phyloP scores from a whole-genome alignment of 176 grass and related monocot species.

The Leersia perrieri region DNA sequence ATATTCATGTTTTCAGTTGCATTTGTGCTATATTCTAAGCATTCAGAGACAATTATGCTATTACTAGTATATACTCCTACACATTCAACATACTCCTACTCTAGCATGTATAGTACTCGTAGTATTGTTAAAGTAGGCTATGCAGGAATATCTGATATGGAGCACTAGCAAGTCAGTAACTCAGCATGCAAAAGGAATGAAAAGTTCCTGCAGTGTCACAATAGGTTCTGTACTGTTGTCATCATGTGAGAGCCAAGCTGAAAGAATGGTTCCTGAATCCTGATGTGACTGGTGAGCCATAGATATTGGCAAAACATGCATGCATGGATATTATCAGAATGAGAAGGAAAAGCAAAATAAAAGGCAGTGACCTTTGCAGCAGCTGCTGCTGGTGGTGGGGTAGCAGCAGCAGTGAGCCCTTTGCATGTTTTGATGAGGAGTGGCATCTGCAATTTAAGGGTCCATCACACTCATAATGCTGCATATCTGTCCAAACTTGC shows the following conservation, averaged over 20 bases:
- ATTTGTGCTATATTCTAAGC: background rate
- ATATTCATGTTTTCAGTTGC: background rate
- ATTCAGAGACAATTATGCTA: background rate
- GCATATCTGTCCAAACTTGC: constrained; percentile 45
- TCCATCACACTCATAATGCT: constrained; percentile 30
- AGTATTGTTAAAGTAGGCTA: background rate
- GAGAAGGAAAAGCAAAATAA: constrained; percentile 15
- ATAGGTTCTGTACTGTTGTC: constrained; percentile 17
- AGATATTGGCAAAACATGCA: constrained; percentile 5
- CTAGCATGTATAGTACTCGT: background rate
- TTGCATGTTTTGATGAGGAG: constrained; percentile 39
- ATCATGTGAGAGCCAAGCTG: constrained; percentile 3
- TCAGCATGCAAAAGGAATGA: background rate
- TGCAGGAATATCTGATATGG: constrained; percentile 25
- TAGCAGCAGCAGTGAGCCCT: constrained; percentile 24
- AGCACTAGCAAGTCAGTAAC: background rate
- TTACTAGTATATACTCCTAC: background rate
- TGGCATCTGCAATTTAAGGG: constrained; percentile 29
- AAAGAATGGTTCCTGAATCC: constrained; percentile 41
- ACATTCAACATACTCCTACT: background rate
- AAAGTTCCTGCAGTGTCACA: constrained; percentile 21
- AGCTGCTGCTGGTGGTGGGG: background rate
- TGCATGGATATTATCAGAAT: background rate
- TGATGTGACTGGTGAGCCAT: constrained; percentile 42
- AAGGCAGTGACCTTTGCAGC: constrained; percentile 57